Percentiles rank a stretch among this genome's conserved stretches.
These are phyloP conservation scores for Linnemannia exigua DNA, from an alignment of 192 early-diverging fungal species.

Conservation along the genomic window DNA sequence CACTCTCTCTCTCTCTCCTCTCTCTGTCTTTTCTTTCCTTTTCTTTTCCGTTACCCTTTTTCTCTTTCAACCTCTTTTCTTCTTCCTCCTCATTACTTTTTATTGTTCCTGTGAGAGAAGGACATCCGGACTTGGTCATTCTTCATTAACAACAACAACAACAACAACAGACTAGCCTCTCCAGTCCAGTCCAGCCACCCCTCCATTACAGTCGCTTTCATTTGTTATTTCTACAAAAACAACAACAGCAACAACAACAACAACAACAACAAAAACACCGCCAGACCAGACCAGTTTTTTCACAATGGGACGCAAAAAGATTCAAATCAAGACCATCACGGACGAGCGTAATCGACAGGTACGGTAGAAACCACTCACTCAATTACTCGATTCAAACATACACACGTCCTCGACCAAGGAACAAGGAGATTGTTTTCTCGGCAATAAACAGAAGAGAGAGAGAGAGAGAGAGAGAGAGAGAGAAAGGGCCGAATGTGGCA, in stretches of 20 bases:
- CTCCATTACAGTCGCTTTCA: too few species aligned
- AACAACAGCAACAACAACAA: not conserved
- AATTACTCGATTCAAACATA: too few species aligned
- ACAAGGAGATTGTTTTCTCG: not conserved
- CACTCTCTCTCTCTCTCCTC: not conserved
- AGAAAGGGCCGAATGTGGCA: not conserved
- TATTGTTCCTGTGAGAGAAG: not conserved
- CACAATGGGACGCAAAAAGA: conserved; percentile 95
- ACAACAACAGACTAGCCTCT: not conserved
- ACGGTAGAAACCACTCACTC: conserved; percentile 13
- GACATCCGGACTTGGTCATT: not conserved
- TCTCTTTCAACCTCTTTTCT: conserved; percentile 10
- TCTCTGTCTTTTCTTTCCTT: conserved; percentile 1
- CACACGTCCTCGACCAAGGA: not conserved
- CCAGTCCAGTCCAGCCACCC: not conserved
- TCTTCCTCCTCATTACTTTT: not conserved
- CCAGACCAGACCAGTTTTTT: not conserved
- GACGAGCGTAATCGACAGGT: conserved; percentile 95
- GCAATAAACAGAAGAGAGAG: not conserved
- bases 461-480: not conserved
- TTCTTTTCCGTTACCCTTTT: not conserved
- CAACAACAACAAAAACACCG: not conserved
- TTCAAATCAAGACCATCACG: conserved; percentile 90
- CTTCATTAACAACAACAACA: not conserved
- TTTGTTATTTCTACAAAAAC: not conserved